A percentile compares a stretch with the other conserved stretches of the same genome.
Conservation (phyloP, 2,329 filamentous ascomycete species). For the Microcyclospora pomicola region DNA sequence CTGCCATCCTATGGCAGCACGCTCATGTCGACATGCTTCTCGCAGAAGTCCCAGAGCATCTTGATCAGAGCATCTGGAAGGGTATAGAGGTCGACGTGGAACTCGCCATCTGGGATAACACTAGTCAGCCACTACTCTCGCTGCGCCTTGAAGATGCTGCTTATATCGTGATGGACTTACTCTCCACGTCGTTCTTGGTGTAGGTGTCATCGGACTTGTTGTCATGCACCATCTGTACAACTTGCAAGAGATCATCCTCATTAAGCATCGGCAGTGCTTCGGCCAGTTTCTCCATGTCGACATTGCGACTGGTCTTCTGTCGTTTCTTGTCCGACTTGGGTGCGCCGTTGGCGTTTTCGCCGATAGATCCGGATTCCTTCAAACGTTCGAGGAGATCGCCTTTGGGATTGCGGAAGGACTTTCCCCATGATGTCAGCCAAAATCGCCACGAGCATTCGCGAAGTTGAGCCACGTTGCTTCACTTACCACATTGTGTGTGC, state of each 20-base stretch:
- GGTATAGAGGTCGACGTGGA: slow-evolving; percentile 97
- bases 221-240: slow-evolving; percentile 97
- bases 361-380: slow-evolving; percentile 67
- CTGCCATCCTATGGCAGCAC: slow-evolving; percentile 9
- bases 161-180: slow-evolving; percentile 31
- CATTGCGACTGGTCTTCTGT: slow-evolving; percentile 37
- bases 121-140: slow-evolving; percentile 19
- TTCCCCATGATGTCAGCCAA: neutral
- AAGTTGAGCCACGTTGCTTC: too few relatives aligned
- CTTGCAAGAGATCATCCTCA: slow-evolving; percentile 85
- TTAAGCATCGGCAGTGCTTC: slow-evolving; percentile 77
- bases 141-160: neutral
- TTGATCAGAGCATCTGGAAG: slow-evolving; percentile 79
- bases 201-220: slow-evolving; percentile 90
- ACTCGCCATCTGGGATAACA: slow-evolving; percentile 61
- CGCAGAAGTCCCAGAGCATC: slow-evolving; percentile 83
- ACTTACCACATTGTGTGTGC: slow-evolving; percentile 58
- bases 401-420: slow-evolving; percentile 85
- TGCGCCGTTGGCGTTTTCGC: slow-evolving; percentile 40
- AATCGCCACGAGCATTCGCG: neutral
- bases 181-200: slow-evolving; percentile 92
- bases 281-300: slow-evolving; percentile 94
- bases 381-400: slow-evolving; percentile 67
- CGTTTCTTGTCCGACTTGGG: slow-evolving; percentile 61
- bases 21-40: slow-evolving; percentile 22